These are phyloP conservation scores for Aspergillus kassunensis DNA, from an alignment of 495 filamentous ascomycete genomes.

Conservation along the genomic window DNA sequence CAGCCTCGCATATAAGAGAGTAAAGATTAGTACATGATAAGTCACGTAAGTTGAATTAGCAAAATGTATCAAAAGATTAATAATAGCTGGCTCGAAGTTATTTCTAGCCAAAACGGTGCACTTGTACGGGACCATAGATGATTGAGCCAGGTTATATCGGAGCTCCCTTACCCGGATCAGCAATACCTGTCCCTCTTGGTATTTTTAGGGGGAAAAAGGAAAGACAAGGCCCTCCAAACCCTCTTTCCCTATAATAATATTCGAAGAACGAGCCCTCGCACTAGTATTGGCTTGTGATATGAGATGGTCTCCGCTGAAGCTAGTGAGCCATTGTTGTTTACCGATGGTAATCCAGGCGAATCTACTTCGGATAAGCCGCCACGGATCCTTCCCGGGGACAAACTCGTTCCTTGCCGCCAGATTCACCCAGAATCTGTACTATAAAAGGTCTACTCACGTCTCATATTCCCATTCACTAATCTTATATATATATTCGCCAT, in stretches of 20 bases:
- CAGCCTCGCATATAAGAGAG: not conserved
- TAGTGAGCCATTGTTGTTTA: conserved; percentile 15
- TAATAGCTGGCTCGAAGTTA: conserved; percentile 19
- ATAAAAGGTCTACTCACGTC: conserved; percentile 10
- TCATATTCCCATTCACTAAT: conserved; percentile 25
- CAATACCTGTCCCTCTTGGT: conserved; percentile 19
- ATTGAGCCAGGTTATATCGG: conserved; percentile 10
- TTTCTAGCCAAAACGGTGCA: conserved; percentile 9
- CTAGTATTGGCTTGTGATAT: conserved; percentile 16
- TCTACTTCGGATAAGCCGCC: not conserved
- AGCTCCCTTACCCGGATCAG: conserved; percentile 12
- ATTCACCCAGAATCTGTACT: not conserved
- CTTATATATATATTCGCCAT: conserved; percentile 23
- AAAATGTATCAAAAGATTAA: not conserved
- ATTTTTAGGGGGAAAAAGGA: conserved; percentile 17
- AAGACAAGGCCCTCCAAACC: conserved; percentile 14
- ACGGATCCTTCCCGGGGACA: conserved; percentile 11
- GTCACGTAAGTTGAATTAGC: not conserved
- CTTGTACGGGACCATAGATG: conserved; percentile 17
- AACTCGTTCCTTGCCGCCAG: not conserved
- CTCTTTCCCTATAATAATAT: conserved; percentile 25
- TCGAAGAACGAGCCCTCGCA: conserved; percentile 9
- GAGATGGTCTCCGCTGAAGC: conserved; percentile 11
- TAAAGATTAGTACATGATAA: not conserved
- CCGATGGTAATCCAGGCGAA: conserved; percentile 12